Evolutionary conservation across 495 filamentous ascomycete genomes (phyloP), one percentile per base, ranked within the genome.

Genomic region (Daldinia decipiens): DNA sequence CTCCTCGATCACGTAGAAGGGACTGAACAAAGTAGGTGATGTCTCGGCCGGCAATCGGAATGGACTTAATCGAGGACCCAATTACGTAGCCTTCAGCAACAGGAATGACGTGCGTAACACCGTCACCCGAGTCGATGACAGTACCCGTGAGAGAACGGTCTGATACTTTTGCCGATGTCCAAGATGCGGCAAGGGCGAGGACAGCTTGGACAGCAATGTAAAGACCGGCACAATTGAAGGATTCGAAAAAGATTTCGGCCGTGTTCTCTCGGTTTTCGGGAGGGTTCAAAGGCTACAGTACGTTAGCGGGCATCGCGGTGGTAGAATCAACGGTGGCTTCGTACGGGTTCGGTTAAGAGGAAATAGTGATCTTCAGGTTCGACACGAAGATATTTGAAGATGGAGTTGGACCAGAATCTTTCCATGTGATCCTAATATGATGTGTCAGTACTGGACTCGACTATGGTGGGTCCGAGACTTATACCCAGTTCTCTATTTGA

Each of bases 231-330:
- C 95, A 98, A 80, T 99, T 99, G 85, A 98, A 99, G 17, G 95
- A 97, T 77, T 99, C 95, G 83, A 99, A 99, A 91, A 99, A 97
- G 81, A 99, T 98, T 79, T 99, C 95, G 79, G 95, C 95, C 21
- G 95, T 98, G 79, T 98, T 98, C 79, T 99, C 95, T 71, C 95
- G 94, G 81, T 98, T 98, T 84, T 99, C 95, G 19, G 95, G 95
- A 27, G 95, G 95, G 81, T 99, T 98, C 65, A 98, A 86, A 63
- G 95, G 96, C 93, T 98, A n/a, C 24, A 13, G 39, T 11, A 19
- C 2, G 66, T 82, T 68, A 80, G 77, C 39, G 39, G 24, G 8
- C 26, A 52, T 34, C 51, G 34, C 13, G 32, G 38, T 60, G 50
- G 11, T 34, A 56, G 19, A 57, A 40, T n/a, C 21, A 59, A 31